phyloP scores from a whole-genome alignment of 139 green algal species.

The Chlamydomonas sphaeroides region DNA sequence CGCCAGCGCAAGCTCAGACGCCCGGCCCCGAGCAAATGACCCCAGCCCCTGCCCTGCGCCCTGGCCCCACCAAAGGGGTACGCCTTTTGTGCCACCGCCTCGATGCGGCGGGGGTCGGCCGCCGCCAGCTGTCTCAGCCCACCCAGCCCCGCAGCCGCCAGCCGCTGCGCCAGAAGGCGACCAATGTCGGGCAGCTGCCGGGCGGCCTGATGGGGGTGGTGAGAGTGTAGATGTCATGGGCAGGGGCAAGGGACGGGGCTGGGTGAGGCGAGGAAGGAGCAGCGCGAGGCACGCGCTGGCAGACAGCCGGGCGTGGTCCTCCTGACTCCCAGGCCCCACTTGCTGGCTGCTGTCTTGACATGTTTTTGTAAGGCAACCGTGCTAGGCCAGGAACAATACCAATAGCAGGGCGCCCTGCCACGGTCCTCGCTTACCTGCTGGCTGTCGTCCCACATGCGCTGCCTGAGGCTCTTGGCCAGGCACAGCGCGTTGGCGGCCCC shows the following conservation, averaged over 20 bases:
- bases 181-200: constrained; percentile 70
- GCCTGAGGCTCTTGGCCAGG: constrained; percentile 50
- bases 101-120: constrained; percentile 68
- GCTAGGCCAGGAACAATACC: not conserved
- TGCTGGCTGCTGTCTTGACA: too few species aligned
- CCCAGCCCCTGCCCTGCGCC: too few species aligned
- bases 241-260: too few species aligned
- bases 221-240: too few species aligned
- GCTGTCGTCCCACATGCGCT: constrained; percentile 71
- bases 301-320: too few species aligned
- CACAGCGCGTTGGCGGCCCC: constrained; percentile 65
- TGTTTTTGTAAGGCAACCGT: too few species aligned
- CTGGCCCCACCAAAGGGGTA: constrained; percentile 65
- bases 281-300: too few species aligned
- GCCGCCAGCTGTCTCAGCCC: constrained; percentile 44
- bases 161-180: constrained; percentile 51
- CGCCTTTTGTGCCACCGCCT: constrained; percentile 63
- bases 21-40: too few species aligned
- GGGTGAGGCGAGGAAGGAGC: too few species aligned
- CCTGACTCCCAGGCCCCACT: too few species aligned
- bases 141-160: constrained; percentile 64
- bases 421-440: constrained; percentile 28
- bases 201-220: constrained; percentile 43
- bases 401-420: not conserved
- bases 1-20: too few species aligned